phyloP scores from a whole-genome alignment of 805 yeast genomes.

The Metschnikowia lunata region DNA sequence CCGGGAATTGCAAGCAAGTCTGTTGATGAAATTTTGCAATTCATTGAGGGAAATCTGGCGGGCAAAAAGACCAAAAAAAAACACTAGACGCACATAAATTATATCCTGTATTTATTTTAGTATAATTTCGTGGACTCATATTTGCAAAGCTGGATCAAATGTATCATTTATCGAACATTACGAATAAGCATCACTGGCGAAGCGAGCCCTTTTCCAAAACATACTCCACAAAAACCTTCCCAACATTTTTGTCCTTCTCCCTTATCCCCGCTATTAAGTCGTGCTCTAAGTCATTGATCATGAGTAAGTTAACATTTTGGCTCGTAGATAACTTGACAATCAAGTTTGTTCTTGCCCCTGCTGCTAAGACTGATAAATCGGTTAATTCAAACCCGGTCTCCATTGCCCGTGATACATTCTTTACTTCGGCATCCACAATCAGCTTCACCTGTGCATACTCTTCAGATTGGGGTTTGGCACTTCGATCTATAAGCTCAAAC shows the following conservation, averaged over 20 bases:
- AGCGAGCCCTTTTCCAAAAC: neutral
- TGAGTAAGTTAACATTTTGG: conserved; percentile 17
- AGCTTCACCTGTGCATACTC: conserved; percentile 42
- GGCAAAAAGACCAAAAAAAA: conserved; percentile 21
- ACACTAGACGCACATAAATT: conserved; percentile 3
- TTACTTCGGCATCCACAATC: conserved; percentile 33
- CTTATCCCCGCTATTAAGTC: conserved; percentile 13
- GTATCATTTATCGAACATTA: too few relatives aligned
- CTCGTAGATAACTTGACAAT: conserved; percentile 26
- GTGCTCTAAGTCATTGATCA: conserved; percentile 10
- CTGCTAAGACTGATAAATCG: conserved; percentile 45
- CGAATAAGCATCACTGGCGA: too few relatives aligned
- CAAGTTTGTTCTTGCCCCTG: conserved; percentile 55
- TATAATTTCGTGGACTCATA: neutral
- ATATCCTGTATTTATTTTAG: conserved; percentile 7
- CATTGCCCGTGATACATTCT: conserved; percentile 18
- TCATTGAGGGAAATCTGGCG: conserved; percentile 53
- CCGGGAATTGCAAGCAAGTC: conserved; percentile 61
- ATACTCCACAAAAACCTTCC: conserved; percentile 17
- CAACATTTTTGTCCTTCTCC: conserved; percentile 13
- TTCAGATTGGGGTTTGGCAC: conserved; percentile 49
- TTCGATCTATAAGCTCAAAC: conserved; percentile 74
- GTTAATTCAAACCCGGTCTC: conserved; percentile 33
- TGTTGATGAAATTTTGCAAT: conserved; percentile 67
- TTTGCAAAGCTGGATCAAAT: too few relatives aligned